These are phyloP conservation scores for Copromyces sp. DNA, from an alignment of 495 filamentous ascomycete species.

Conservation along the genomic window DNA sequence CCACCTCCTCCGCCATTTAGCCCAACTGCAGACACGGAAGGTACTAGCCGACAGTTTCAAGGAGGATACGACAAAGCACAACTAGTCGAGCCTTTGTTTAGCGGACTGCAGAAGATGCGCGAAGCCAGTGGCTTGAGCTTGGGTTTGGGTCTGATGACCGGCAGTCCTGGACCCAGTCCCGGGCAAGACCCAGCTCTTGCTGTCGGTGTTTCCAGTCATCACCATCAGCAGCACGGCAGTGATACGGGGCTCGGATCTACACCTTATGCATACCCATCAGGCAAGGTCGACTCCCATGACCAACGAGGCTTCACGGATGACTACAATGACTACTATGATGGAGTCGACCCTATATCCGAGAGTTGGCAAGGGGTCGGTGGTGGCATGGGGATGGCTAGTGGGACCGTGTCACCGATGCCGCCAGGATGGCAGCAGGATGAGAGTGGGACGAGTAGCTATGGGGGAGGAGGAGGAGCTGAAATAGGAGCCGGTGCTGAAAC, in stretches of 20 bases:
- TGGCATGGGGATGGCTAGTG: neutral
- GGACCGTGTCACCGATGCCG: neutral
- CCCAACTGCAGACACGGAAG: neutral
- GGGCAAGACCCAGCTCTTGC: neutral
- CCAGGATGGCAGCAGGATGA: neutral
- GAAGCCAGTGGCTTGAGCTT: conserved; percentile 4
- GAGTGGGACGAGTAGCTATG: neutral
- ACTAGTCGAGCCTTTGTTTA: conserved; percentile 18
- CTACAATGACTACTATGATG: neutral
- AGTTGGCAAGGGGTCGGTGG: neutral
- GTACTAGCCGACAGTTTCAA: neutral
- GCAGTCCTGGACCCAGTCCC: too few relatives aligned
- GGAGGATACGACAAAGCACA: conserved; percentile 2
- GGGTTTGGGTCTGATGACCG: neutral
- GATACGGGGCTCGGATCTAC: neutral
- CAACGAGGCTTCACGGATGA: neutral
- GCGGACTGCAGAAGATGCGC: conserved; percentile 24
- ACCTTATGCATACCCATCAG: neutral
- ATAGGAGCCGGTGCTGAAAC: neutral
- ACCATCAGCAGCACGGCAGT: neutral
- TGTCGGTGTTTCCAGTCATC: neutral
- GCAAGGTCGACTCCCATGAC: neutral
- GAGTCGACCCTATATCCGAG: neutral
- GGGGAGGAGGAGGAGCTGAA: neutral
- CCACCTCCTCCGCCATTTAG: neutral